Conservation (phyloP, 2,329 filamentous ascomycete genomes). For the Exophiala aquamarina region DNA sequence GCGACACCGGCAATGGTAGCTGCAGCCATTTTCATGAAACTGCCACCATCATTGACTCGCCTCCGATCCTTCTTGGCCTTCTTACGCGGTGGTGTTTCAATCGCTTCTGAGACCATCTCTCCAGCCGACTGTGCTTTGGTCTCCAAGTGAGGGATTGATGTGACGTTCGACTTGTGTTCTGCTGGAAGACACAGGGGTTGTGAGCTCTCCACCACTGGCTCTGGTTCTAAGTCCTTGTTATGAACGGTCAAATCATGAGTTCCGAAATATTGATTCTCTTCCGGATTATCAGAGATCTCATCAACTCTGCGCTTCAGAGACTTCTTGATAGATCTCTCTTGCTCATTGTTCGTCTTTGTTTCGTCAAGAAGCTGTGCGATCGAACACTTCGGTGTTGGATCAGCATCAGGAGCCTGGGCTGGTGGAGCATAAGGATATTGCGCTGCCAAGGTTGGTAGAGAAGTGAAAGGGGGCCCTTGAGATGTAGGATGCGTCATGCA, state of each 20-base stretch:
- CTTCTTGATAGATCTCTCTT: not conserved
- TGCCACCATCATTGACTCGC: constrained; percentile 7
- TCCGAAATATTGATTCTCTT: too few species aligned
- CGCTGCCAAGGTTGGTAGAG: too few species aligned
- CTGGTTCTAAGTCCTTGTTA: too few species aligned
- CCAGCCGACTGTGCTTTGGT: constrained; percentile 26
- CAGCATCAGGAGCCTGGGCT: too few species aligned
- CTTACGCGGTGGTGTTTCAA: constrained; percentile 16
- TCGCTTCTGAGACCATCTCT: too few species aligned
- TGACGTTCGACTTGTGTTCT: not conserved
- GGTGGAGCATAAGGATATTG: too few species aligned
- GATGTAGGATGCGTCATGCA: too few species aligned
- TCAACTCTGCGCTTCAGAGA: constrained; percentile 25
- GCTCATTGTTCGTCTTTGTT: not conserved
- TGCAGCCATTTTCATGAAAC: constrained; percentile 38
- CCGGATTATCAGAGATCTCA: constrained; percentile 6
- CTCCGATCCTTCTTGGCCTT: constrained; percentile 19
- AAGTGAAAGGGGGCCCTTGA: too few species aligned
- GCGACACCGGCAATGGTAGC: constrained; percentile 41
- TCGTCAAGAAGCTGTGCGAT: constrained; percentile 9
- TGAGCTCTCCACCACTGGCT: too few species aligned
- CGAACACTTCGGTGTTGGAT: not conserved
- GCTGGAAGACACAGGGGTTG: too few species aligned
- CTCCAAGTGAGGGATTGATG: constrained; percentile 26
- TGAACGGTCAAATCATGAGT: too few species aligned